Evolutionary conservation across 768 basidiomycete species (phyloP).

Genomic region (Suillus ampliporus): DNA sequence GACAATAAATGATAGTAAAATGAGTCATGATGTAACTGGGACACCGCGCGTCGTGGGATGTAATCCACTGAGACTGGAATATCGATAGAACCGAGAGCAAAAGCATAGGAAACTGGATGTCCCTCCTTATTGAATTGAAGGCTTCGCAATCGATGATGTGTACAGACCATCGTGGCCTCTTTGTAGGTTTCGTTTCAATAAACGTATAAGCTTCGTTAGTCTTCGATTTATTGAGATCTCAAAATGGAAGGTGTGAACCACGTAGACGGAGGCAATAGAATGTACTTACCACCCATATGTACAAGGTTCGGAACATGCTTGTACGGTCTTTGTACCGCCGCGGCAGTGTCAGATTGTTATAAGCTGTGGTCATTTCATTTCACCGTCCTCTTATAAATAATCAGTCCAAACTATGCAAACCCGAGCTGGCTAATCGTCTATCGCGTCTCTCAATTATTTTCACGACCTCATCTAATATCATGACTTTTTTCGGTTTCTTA

Average conservation of each 20-base stretch:
- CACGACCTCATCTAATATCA: conserved; percentile 28
- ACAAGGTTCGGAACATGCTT: neutral
- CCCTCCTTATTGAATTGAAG: neutral
- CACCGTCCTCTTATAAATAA: conserved; percentile 31
- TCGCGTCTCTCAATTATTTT: no score
- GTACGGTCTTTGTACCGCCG: neutral
- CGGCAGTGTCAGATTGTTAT: neutral
- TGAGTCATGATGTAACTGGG: neutral
- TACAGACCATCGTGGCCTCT: neutral
- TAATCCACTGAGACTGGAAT: neutral
- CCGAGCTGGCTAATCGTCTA: no score
- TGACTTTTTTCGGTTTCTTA: conserved; percentile 31
- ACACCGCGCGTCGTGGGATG: conserved; percentile 6
- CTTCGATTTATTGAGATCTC: neutral
- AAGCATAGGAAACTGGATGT: neutral
- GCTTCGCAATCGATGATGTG: conserved; percentile 6
- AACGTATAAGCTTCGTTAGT: conserved; percentile 5
- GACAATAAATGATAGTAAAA: neutral
- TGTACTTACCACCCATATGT: neutral
- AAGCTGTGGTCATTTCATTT: conserved; percentile 6
- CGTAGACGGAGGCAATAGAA: conserved; percentile 15
- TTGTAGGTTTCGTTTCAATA: neutral
- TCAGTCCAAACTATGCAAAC: neutral
- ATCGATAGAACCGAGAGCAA: neutral
- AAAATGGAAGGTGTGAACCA: conserved; percentile 14